Conservation (phyloP, 805 yeast genomes). For the Wickerhamomyces queroliae region DNA sequence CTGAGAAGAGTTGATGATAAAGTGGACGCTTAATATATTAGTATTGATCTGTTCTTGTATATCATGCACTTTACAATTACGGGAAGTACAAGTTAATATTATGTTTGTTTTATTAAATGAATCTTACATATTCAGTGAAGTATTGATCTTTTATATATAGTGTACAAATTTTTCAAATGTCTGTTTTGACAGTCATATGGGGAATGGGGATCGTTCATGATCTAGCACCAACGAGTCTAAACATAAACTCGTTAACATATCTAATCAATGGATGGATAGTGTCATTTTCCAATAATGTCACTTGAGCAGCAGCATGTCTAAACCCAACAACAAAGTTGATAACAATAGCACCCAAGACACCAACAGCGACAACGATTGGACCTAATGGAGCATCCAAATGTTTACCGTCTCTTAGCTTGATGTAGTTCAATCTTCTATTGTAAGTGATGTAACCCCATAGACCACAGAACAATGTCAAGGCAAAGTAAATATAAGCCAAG, state of each 20-base stretch:
- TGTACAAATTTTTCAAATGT: not conserved
- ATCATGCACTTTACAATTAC: too few relatives aligned
- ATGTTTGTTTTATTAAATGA: not conserved
- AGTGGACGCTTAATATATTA: conserved; percentile 1
- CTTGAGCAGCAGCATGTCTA: conserved; percentile 28
- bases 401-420: conserved; percentile 74
- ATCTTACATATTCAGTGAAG: too few relatives aligned
- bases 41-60: too few relatives aligned
- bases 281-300: conserved; percentile 9
- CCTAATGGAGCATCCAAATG: conserved; percentile 90
- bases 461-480: conserved; percentile 75
- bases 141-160: not conserved
- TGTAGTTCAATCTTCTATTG: conserved; percentile 61
- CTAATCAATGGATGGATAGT: conserved; percentile 19
- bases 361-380: conserved; percentile 72
- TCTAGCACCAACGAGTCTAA: conserved; percentile 27
- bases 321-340: conserved; percentile 72
- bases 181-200: not conserved
- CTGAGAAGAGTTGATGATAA: conserved; percentile 40
- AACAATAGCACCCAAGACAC: conserved; percentile 58
- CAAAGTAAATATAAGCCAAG: conserved; percentile 78
- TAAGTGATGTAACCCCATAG: conserved; percentile 86
- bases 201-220: not conserved
- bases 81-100: not conserved
- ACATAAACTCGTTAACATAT: conserved; percentile 25